phyloP scores from a whole-genome alignment of 1,284 basidiomycete species.

The Cerrena zonata region DNA sequence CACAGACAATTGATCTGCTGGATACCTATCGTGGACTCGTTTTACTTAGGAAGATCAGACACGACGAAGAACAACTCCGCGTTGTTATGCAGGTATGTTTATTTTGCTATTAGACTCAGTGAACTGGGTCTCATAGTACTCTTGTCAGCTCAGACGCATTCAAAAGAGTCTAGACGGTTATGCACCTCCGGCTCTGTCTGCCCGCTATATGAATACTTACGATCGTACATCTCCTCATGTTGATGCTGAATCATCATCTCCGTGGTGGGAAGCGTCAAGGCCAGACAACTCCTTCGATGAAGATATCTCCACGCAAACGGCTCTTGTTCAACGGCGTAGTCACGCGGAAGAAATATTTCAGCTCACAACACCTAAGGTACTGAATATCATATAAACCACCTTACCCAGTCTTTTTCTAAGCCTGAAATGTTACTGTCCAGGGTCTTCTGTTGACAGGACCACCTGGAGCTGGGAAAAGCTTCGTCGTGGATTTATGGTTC shows the following conservation, averaged over 20 bases:
- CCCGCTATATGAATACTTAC: conserved; percentile 24
- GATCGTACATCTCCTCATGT: conserved; percentile 17
- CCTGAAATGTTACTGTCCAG: conserved; percentile 32
- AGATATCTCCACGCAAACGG: conserved; percentile 14
- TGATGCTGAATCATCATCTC: conserved; percentile 10
- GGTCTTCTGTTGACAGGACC: conserved; percentile 73
- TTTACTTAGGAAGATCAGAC: conserved; percentile 43
- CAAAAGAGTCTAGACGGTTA: conserved; percentile 44
- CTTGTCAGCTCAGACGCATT: conserved; percentile 40
- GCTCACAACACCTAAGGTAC: conserved; percentile 53
- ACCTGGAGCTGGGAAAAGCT: conserved; percentile 73
- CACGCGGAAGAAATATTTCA: conserved; percentile 56
- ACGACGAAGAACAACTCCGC: conserved; percentile 63
- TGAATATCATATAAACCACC: conserved; percentile 7
- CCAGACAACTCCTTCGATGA: conserved; percentile 14
- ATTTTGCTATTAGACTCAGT: background rate
- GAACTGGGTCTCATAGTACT: background rate
- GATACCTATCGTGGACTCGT: conserved; percentile 27
- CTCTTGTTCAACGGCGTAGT: conserved; percentile 47
- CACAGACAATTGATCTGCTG: conserved; percentile 22
- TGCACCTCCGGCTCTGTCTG: conserved; percentile 37
- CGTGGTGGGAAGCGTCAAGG: conserved; percentile 26
- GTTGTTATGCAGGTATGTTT: conserved; percentile 52
- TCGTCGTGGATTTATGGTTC: conserved; percentile 66
- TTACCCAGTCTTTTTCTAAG: background rate